Conservation (phyloP, 2,329 filamentous ascomycete genomes). For the Penicillium olsonii region DNA sequence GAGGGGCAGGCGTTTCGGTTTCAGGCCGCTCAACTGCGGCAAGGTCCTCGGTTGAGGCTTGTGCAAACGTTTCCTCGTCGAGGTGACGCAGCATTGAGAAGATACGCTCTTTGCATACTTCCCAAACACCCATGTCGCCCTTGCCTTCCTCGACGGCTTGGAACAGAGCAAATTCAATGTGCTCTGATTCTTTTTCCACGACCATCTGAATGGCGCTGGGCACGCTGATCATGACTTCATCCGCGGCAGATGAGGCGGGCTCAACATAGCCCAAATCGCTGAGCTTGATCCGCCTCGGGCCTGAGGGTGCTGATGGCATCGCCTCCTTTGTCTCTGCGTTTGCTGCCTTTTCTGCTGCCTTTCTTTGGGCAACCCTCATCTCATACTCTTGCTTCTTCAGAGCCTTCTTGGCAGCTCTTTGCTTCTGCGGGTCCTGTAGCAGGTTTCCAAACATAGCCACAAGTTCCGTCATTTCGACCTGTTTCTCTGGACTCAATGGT, state of each 20-base stretch:
- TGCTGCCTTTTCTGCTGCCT: background rate
- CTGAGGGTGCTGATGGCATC: background rate
- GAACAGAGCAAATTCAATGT: constrained; percentile 35
- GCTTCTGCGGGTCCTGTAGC: constrained; percentile 7
- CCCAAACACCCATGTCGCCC: constrained; percentile 41
- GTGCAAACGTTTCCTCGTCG: constrained; percentile 12
- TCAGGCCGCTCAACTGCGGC: background rate
- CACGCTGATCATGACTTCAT: constrained; percentile 19
- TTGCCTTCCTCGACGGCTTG: constrained; percentile 28
- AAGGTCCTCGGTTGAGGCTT: constrained; percentile 2
- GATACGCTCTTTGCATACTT: constrained; percentile 41
- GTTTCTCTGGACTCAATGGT: constrained; percentile 13
- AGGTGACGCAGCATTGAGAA: constrained; percentile 40
- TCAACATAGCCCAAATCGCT: constrained; percentile 21
- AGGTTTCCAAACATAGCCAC: constrained; percentile 12
- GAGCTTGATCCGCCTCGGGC: constrained; percentile 5
- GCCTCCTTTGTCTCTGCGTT: background rate
- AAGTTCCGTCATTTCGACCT: constrained; percentile 27
- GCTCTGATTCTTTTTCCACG: constrained; percentile 31
- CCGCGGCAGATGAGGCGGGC: constrained; percentile 5
- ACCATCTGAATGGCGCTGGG: constrained; percentile 27
- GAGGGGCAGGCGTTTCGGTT: background rate
- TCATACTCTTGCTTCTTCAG: background rate
- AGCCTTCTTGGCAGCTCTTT: background rate
- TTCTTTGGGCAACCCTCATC: background rate